Evolutionary conservation across 495 filamentous ascomycete genomes (phyloP), one percentile per base, ranked within the genome.

Genomic region (Aspergillus egyptiacus): DNA sequence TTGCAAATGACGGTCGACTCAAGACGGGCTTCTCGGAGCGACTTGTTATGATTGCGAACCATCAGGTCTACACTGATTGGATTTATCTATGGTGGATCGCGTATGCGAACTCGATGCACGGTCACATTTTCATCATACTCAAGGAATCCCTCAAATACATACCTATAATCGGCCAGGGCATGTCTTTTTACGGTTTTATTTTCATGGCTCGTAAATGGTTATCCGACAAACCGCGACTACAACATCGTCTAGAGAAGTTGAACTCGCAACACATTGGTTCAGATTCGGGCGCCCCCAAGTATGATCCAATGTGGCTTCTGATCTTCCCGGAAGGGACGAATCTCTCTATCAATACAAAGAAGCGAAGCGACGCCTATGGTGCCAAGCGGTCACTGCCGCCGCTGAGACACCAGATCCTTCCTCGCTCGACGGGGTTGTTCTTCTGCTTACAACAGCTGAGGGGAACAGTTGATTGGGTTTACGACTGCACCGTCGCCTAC

Each of bases 241-340:
- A 76, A 33, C 72, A 84, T 59, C 77, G 81, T 2, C 57, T 86
- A 34, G 66, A 74, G 40, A 82, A 82, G 58, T 64, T 86, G 33
- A 82, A 78, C 54, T 70, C 67, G 1, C 60, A 58, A 8, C 74
- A 77, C 52, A 53, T 62, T 0, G 76, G 77, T 11, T 77, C 77
- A 2, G 56, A 77, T 31, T 76, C 77, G 0, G 70, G 69, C 23
- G 54, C 63, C 6, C 62, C 69, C n/a, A 53, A 58, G 5, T 72
- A 79, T 46, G 78, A 85, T 57, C 82, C 82, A 0, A 85, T 85
- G 82, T 86, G 82, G 82, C 65, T 86, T 24, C 55, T 86, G 51
- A 81, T 86, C 38, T 86, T 83, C 55, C 82, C 82, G 10, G 82
- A 86, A 60, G 82, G 82, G 11, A 86, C 82, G 9, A 86, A 86